A percentile compares a stretch with the other conserved stretches of the same genome.
Conservation (phyloP, 495 filamentous ascomycete species). For the Penicillium coprophilum region DNA sequence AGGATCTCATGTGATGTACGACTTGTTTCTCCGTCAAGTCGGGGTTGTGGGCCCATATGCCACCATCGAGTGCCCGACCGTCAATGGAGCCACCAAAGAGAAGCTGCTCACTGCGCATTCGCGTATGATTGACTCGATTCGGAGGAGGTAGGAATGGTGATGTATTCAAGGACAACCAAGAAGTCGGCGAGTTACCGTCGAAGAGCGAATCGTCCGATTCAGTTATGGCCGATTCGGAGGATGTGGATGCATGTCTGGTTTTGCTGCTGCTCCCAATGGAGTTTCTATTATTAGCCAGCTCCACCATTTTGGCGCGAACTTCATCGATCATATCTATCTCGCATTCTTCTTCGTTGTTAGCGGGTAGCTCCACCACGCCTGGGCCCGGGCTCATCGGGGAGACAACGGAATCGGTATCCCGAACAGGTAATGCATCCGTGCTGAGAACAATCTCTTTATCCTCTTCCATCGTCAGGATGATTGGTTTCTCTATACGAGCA, state of each 20-base stretch:
- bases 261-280: not conserved
- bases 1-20: conserved; percentile 1
- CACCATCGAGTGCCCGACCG: conserved; percentile 10
- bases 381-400: conserved; percentile 9
- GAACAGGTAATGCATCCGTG: conserved; percentile 4
- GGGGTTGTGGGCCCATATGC: conserved; percentile 6
- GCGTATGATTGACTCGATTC: not conserved
- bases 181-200: conserved; percentile 8
- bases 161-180: conserved; percentile 10
- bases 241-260: conserved; percentile 14
- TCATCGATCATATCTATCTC: not conserved
- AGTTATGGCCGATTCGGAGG: conserved; percentile 24
- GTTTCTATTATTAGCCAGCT: not conserved
- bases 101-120: conserved; percentile 7
- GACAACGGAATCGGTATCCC: conserved; percentile 10
- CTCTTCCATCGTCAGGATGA: conserved; percentile 28
- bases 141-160: conserved; percentile 2
- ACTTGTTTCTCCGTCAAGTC: conserved; percentile 9
- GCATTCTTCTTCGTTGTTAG: conserved; percentile 6
- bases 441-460: conserved; percentile 18
- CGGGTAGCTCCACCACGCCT: not conserved
- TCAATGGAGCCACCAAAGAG: conserved; percentile 10
- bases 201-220: conserved; percentile 21
- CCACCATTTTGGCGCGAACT: not conserved
- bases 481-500: conserved; percentile 27